Percentiles rank a stretch among this genome's conserved stretches.
phyloP scores from a whole-genome alignment of 163 green algal genomes.

The Prototheca wickerhamii region DNA sequence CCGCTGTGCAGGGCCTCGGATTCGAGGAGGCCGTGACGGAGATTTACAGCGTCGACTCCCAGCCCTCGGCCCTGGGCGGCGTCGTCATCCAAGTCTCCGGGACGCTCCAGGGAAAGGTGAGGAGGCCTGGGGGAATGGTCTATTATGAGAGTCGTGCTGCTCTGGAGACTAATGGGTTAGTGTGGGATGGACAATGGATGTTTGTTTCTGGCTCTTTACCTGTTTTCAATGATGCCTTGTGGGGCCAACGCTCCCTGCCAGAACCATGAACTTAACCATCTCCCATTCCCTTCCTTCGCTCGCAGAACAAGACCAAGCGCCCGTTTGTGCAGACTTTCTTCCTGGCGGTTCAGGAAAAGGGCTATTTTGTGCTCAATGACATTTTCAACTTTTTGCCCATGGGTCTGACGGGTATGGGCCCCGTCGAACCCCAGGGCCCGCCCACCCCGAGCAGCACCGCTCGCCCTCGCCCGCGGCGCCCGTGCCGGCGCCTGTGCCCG shows the following conservation, averaged over 20 bases:
- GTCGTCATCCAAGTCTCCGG: slow-evolving; percentile 63
- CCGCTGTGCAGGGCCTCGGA: slow-evolving; percentile 39
- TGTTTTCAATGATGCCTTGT: neutral
- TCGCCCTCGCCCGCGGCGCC: no score
- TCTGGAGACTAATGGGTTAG: neutral
- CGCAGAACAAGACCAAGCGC: slow-evolving; percentile 23
- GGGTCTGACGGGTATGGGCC: neutral
- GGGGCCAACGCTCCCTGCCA: neutral
- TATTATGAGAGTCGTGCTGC: neutral
- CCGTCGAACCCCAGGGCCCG: neutral
- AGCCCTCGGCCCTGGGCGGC: slow-evolving; percentile 39
- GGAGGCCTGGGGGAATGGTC: neutral
- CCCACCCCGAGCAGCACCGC: no score
- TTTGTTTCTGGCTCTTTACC: neutral
- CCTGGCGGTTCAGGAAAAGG: slow-evolving; percentile 63
- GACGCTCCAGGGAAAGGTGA: slow-evolving; percentile 20
- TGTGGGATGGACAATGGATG: neutral
- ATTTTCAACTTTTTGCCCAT: slow-evolving; percentile 37
- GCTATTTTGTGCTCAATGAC: slow-evolving; percentile 77
- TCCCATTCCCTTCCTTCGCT: slow-evolving; percentile 5
- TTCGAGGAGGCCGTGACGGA: slow-evolving; percentile 43
- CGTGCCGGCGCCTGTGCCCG: no score
- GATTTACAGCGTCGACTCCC: slow-evolving; percentile 56
- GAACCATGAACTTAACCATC: neutral
- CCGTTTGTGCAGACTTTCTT: slow-evolving; percentile 76